Percentiles rank a stretch among this genome's conserved stretches.
Conservation (phyloP, 129 eudicot species). For the Tanacetum coccineum region DNA sequence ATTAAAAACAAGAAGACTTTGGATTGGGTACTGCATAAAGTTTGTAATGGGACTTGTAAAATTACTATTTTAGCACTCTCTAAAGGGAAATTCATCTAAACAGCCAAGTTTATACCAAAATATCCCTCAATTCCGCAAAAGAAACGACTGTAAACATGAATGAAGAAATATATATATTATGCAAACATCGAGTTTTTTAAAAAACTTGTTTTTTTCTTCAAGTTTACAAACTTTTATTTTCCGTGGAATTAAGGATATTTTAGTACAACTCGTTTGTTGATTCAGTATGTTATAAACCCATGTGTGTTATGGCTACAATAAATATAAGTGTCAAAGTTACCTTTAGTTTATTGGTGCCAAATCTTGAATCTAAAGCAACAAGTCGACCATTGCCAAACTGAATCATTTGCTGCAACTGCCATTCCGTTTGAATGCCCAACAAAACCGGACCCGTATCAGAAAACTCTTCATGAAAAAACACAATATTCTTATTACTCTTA, state of each 20-base stretch:
- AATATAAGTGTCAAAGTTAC: constrained; percentile 29
- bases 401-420: constrained; percentile 93
- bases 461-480: constrained; percentile 68
- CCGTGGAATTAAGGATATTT: too few relatives aligned
- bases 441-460: constrained; percentile 58
- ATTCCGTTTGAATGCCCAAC: constrained; percentile 75
- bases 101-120: neutral
- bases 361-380: constrained; percentile 62
- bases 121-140: too few relatives aligned
- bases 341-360: constrained; percentile 73
- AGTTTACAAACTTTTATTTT: too few relatives aligned
- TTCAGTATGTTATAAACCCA: too few relatives aligned
- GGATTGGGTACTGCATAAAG: constrained; percentile 60
- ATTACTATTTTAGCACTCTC: neutral
- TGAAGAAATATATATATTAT: too few relatives aligned
- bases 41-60: neutral
- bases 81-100: neutral
- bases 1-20: constrained; percentile 82
- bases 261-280: too few relatives aligned
- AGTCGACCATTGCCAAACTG: constrained; percentile 70
- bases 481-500: constrained; percentile 43
- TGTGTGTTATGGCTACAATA: too few relatives aligned
- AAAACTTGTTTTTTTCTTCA: too few relatives aligned
- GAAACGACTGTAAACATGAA: too few relatives aligned
- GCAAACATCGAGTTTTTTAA: too few relatives aligned